Evolutionary conservation across 768 basidiomycete genomes (phyloP).

Genomic region (Agrocybe praecox): DNA sequence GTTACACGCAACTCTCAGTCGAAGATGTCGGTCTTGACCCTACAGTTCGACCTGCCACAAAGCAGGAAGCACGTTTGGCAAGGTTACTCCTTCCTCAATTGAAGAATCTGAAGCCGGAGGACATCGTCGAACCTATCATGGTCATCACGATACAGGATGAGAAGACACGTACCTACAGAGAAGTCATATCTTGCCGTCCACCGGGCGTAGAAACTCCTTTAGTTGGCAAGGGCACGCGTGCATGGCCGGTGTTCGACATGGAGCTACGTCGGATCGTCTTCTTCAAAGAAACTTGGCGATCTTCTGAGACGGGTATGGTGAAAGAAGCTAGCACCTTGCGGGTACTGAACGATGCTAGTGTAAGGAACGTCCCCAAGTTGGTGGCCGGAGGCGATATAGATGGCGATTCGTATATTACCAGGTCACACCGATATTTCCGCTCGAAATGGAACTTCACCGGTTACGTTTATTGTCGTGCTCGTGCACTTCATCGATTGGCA

Average conservation of each 20-base stretch:
- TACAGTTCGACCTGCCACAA: slow-evolving; percentile 1
- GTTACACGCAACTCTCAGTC: neutral
- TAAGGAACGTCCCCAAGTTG: slow-evolving; percentile 1
- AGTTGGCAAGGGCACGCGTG: slow-evolving; percentile 1
- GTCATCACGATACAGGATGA: neutral
- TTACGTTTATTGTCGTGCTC: neutral
- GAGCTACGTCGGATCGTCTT: neutral
- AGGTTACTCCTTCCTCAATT: neutral
- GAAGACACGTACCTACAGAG: neutral
- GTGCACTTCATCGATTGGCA: neutral
- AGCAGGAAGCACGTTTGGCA: neutral
- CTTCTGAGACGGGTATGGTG: neutral
- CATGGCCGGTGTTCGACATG: slow-evolving; percentile 1
- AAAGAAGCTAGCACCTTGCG: slow-evolving; percentile 2
- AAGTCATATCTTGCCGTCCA: neutral
- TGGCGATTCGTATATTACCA: neutral
- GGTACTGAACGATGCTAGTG: neutral
- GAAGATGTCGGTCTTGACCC: neutral
- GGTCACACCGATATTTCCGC: neutral
- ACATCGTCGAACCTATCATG: neutral
- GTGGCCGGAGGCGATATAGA: slow-evolving; percentile 3
- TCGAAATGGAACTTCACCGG: neutral
- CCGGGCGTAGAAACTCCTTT: neutral
- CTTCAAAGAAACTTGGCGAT: slow-evolving; percentile 8
- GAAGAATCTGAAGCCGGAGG: neutral